Evolutionary conservation across 2,329 filamentous ascomycete species (phyloP).

Genomic region (Ophiostoma himal-ulmi): DNA sequence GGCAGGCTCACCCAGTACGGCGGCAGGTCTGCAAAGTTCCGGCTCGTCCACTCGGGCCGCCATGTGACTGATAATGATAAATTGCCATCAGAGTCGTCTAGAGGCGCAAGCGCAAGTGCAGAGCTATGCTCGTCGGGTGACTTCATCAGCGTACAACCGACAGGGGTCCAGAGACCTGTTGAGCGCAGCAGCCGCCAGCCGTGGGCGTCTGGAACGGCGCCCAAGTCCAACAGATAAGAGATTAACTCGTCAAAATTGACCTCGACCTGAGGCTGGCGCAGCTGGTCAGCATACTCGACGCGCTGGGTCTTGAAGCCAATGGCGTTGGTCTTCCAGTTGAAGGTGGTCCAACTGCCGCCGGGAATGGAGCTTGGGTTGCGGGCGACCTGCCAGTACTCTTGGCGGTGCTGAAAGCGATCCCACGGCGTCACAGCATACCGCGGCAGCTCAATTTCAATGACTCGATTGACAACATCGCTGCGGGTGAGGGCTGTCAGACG

Average conservation of each 20-base stretch:
- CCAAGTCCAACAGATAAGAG: slow-evolving; percentile 57
- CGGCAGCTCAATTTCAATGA: slow-evolving; percentile 61
- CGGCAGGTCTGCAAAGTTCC: slow-evolving; percentile 48
- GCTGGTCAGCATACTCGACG: slow-evolving; percentile 55
- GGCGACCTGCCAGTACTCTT: slow-evolving; percentile 54
- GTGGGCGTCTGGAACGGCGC: slow-evolving; percentile 54
- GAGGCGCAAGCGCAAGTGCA: slow-evolving; percentile 48
- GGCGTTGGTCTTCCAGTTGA: slow-evolving; percentile 59
- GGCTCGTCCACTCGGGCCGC: slow-evolving; percentile 49
- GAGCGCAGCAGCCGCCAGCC: slow-evolving; percentile 53
- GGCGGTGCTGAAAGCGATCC: slow-evolving; percentile 47
- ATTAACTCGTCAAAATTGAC: slow-evolving; percentile 54
- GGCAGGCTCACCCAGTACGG: slow-evolving; percentile 54
- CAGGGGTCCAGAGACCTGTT: slow-evolving; percentile 56
- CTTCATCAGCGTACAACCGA: slow-evolving; percentile 51
- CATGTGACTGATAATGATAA: slow-evolving; percentile 53
- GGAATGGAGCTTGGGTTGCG: slow-evolving; percentile 48
- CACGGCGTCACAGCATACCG: slow-evolving; percentile 58
- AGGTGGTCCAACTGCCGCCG: slow-evolving; percentile 59
- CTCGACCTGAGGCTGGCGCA: slow-evolving; percentile 49
- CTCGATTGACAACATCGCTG: slow-evolving; percentile 58
- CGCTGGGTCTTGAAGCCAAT: slow-evolving; percentile 58
- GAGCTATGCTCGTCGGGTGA: slow-evolving; percentile 46
- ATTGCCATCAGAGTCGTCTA: slow-evolving; percentile 57
- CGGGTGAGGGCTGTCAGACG: slow-evolving; percentile 55